phyloP scores from a whole-genome alignment of 257 asterid genomes.

The Petunia secreta region DNA sequence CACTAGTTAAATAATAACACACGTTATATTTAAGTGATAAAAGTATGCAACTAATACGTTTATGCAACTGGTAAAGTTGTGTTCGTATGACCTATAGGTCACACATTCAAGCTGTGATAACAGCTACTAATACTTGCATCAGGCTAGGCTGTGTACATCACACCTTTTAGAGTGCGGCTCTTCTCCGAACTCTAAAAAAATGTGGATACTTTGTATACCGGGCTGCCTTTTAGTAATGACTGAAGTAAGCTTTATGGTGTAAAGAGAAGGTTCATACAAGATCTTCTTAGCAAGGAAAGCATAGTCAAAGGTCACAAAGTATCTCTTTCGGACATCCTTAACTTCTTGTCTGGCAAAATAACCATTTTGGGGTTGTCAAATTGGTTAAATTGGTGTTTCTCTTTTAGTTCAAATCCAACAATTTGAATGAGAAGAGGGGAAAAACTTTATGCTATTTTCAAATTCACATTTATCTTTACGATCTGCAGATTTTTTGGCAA shows the following conservation, averaged over 20 bases:
- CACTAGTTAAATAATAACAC: too few species aligned
- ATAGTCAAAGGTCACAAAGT: constrained; percentile 25
- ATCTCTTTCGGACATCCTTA: constrained; percentile 22
- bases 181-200: too few species aligned
- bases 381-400: neutral
- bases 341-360: neutral
- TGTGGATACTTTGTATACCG: too few species aligned
- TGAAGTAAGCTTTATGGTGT: constrained; percentile 5
- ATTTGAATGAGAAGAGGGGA: constrained; percentile 19
- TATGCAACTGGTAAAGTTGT: too few species aligned
- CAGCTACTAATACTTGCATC: too few species aligned
- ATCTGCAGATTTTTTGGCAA: neutral
- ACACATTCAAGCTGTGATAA: too few species aligned
- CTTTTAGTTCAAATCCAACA: constrained; percentile 24
- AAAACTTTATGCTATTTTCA: constrained; percentile 11
- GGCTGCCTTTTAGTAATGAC: neutral
- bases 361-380: neutral
- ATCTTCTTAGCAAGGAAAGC: constrained; percentile 27
- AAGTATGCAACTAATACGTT: too few species aligned
- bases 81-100: too few species aligned
- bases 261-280: constrained; percentile 12
- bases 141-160: too few species aligned
- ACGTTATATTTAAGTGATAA: too few species aligned
- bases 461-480: constrained; percentile 23
- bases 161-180: too few species aligned